Percentiles rank a stretch among this genome's conserved stretches.
Conservation (phyloP, 768 basidiomycete genomes). For the Trametes maxima region DNA sequence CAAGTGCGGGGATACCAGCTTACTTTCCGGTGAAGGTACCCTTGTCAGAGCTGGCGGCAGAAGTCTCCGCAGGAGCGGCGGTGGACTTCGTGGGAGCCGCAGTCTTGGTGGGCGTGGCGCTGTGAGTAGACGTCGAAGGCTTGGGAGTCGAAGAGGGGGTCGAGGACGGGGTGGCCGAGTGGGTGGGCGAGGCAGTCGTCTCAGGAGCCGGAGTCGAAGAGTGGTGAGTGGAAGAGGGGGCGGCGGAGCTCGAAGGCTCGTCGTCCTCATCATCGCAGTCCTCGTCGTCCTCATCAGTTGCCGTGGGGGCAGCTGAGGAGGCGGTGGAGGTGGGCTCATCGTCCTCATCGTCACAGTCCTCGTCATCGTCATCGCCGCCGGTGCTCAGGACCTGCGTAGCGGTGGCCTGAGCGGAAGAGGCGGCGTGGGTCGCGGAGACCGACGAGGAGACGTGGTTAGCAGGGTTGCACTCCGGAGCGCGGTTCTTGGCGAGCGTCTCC, state of each 20-base stretch:
- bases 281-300: constrained; percentile 32
- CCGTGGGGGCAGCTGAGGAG: constrained; percentile 31
- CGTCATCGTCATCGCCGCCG: constrained; percentile 12
- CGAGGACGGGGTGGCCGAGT: constrained; percentile 24
- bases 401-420: constrained; percentile 24
- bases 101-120: constrained; percentile 15
- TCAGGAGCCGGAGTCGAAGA: constrained; percentile 13
- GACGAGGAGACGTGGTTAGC: constrained; percentile 35
- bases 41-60: constrained; percentile 2
- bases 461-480: constrained; percentile 57
- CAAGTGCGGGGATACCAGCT: neutral
- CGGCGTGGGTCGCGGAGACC: constrained; percentile 20
- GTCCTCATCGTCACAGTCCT: constrained; percentile 19
- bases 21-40: constrained; percentile 45
- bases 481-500: constrained; percentile 49
- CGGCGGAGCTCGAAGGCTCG: constrained; percentile 9
- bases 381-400: constrained; percentile 23
- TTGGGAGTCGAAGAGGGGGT: constrained; percentile 18
- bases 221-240: constrained; percentile 9
- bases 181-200: constrained; percentile 19
- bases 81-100: constrained; percentile 24
- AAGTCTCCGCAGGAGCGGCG: constrained; percentile 19
- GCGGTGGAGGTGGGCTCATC: constrained; percentile 11
- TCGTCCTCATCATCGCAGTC: constrained; percentile 36
- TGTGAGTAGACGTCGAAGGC: constrained; percentile 9